These are phyloP conservation scores for Ustilago cynodontis DNA, from an alignment of 1,284 basidiomycete genomes.

Conservation along the genomic window DNA sequence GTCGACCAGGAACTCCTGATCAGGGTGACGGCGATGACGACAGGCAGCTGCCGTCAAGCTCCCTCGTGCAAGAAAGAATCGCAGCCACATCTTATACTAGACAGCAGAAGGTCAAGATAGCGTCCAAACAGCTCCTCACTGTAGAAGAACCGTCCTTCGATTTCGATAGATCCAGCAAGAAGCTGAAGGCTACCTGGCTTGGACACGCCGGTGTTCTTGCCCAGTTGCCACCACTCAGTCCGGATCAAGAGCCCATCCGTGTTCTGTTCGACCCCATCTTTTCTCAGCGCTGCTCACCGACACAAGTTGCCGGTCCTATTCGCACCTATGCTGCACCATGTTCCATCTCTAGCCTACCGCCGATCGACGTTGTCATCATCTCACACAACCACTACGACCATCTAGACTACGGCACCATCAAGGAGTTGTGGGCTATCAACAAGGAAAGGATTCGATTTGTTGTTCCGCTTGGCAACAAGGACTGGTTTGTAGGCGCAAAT, in stretches of 20 bases:
- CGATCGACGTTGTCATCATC: constrained; percentile 64
- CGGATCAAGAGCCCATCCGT: constrained; percentile 27
- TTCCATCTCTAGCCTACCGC: constrained; percentile 54
- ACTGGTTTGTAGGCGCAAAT: constrained; percentile 52
- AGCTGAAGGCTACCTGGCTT: constrained; percentile 61
- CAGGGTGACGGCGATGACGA: constrained; percentile 1
- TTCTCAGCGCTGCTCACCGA: constrained; percentile 65
- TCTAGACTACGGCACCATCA: constrained; percentile 61
- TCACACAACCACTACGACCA: constrained; percentile 69
- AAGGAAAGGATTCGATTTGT: constrained; percentile 54
- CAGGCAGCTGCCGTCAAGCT: not conserved
- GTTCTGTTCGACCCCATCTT: constrained; percentile 68
- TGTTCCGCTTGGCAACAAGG: constrained; percentile 64
- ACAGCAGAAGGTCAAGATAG: constrained; percentile 32
- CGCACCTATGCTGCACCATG: constrained; percentile 61
- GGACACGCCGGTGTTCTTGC: constrained; percentile 66
- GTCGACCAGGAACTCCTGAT: constrained; percentile 22
- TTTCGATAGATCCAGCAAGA: constrained; percentile 12
- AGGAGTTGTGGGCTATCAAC: constrained; percentile 55
- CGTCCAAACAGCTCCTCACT: constrained; percentile 32
- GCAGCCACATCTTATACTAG: constrained; percentile 24
- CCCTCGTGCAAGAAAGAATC: constrained; percentile 3
- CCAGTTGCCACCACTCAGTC: constrained; percentile 48
- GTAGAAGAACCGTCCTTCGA: constrained; percentile 44
- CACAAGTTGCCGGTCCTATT: constrained; percentile 59